These are phyloP conservation scores for Ustilago trichophora DNA, from an alignment of 1,284 basidiomycete genomes.

Conservation along the genomic window DNA sequence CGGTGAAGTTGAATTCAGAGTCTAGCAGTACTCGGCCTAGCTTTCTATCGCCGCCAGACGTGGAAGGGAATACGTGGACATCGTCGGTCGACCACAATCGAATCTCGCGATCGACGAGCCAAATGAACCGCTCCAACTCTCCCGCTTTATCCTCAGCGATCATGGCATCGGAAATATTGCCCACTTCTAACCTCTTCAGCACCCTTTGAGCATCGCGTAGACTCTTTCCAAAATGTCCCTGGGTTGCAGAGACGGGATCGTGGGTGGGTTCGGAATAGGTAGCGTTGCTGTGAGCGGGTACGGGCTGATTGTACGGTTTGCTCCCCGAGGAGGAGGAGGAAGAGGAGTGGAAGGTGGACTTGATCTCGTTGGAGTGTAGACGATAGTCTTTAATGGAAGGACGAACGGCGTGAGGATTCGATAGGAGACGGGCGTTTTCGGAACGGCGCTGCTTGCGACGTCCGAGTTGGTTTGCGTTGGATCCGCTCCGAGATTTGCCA, in stretches of 20 bases:
- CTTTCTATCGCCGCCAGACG: slow-evolving; percentile 1
- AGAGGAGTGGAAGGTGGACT: slow-evolving; percentile 36
- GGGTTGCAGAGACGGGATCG: slow-evolving; percentile 30
- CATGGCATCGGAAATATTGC: slow-evolving; percentile 16
- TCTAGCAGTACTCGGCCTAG: slow-evolving; percentile 16
- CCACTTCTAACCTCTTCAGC: slow-evolving; percentile 33
- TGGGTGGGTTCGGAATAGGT: slow-evolving; percentile 17
- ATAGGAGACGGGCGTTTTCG: slow-evolving; percentile 49
- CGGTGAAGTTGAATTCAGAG: slow-evolving; percentile 11
- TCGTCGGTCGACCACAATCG: slow-evolving; percentile 33
- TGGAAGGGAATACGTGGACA: slow-evolving; percentile 17
- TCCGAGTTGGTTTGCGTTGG: slow-evolving; percentile 19
- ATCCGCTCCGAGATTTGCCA: no score
- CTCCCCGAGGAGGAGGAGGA: no score
- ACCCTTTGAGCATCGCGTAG: slow-evolving; percentile 52
- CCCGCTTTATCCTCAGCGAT: slow-evolving; percentile 15
- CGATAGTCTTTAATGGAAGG: slow-evolving; percentile 49
- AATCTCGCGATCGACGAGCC: slow-evolving; percentile 44
- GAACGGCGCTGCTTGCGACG: slow-evolving; percentile 40
- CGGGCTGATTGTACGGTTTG: no score
- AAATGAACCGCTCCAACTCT: slow-evolving; percentile 46
- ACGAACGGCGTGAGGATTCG: slow-evolving; percentile 50
- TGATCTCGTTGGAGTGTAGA: slow-evolving; percentile 44
- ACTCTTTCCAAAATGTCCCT: slow-evolving; percentile 53
- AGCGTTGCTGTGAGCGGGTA: slow-evolving; percentile 4